A percentile compares a stretch with the other conserved stretches of the same genome.
These are phyloP conservation scores for Thelonectria discophora DNA, from an alignment of 2,329 filamentous ascomycete genomes.

Conservation along the genomic window DNA sequence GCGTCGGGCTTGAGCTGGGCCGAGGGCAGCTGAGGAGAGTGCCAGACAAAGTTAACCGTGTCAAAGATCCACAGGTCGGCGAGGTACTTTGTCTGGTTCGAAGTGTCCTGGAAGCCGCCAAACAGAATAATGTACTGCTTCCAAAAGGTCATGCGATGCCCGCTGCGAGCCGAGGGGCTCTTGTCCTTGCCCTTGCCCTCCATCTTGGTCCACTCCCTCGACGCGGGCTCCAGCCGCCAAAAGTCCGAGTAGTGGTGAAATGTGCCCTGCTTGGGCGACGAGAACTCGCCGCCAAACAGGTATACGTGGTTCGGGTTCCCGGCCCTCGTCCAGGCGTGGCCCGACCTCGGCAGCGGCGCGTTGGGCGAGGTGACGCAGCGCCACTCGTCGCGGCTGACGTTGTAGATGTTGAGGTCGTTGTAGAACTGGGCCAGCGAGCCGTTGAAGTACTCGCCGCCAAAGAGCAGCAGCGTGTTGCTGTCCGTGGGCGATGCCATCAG, in stretches of 20 bases:
- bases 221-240: slow-evolving; percentile 86
- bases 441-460: slow-evolving; percentile 96
- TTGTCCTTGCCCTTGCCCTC: slow-evolving; percentile 82
- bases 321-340: slow-evolving; percentile 93
- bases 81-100: slow-evolving; percentile 92
- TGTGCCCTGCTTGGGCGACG: slow-evolving; percentile 93
- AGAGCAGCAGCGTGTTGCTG: slow-evolving; percentile 87
- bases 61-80: slow-evolving; percentile 97
- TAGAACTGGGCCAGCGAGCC: slow-evolving; percentile 81
- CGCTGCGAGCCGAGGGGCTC: slow-evolving; percentile 83
- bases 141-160: slow-evolving; percentile 95
- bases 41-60: slow-evolving; percentile 86
- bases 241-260: slow-evolving; percentile 99
- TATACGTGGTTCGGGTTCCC: slow-evolving; percentile 87
- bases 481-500: slow-evolving; percentile 87
- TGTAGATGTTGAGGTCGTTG: slow-evolving; percentile 73
- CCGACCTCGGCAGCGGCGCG: slow-evolving; percentile 86
- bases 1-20: slow-evolving; percentile 89
- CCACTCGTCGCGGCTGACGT: slow-evolving; percentile 90
- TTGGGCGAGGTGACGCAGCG: slow-evolving; percentile 90
- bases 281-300: slow-evolving; percentile 96
- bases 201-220: slow-evolving; percentile 89
- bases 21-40: slow-evolving; percentile 76
- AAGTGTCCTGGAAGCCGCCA: slow-evolving; percentile 97
- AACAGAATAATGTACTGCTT: slow-evolving; percentile 97